A percentile compares a stretch with the other conserved stretches of the same genome.
These are phyloP conservation scores for Leccinum subgranulosum DNA, from an alignment of 768 basidiomycete genomes.

Conservation along the genomic window DNA sequence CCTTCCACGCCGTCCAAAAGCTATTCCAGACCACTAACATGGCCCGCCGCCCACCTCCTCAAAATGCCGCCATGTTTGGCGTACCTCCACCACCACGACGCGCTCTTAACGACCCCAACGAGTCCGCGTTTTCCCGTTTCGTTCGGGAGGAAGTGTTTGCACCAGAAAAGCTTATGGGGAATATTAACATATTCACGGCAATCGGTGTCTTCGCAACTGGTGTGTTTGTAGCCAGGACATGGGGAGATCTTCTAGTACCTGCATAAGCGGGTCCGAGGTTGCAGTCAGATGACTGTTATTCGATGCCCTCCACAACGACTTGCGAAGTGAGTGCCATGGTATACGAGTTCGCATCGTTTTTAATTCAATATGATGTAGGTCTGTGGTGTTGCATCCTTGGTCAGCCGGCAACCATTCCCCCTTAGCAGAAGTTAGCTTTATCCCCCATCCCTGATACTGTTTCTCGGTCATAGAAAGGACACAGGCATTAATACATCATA, in stretches of 20 bases:
- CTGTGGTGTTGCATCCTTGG: slow-evolving; percentile 1
- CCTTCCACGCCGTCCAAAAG: not conserved
- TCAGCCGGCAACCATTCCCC: not conserved
- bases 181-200: slow-evolving; percentile 66
- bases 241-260: slow-evolving; percentile 76
- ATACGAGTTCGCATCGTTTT: not conserved
- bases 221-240: slow-evolving; percentile 67
- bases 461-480: slow-evolving; percentile 14
- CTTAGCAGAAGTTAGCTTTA: slow-evolving; percentile 16
- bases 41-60: slow-evolving; percentile 68
- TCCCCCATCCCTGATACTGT: slow-evolving; percentile 19
- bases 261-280: slow-evolving; percentile 32
- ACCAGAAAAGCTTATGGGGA: slow-evolving; percentile 73
- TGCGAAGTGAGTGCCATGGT: slow-evolving; percentile 5
- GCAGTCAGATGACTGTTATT: not conserved
- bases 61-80: slow-evolving; percentile 51
- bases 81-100: slow-evolving; percentile 42
- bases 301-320: not conserved
- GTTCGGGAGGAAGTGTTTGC: slow-evolving; percentile 63
- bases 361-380: slow-evolving; percentile 5
- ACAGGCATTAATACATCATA: slow-evolving; percentile 14
- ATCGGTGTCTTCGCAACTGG: slow-evolving; percentile 67
- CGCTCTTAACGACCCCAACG: slow-evolving; percentile 52
- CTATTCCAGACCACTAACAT: slow-evolving; percentile 32
- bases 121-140: slow-evolving; percentile 55